Evolutionary conservation across 345 rosid genomes (phyloP), one percentile per base, ranked within the genome.

Genomic region (Heritiera fomes): DNA sequence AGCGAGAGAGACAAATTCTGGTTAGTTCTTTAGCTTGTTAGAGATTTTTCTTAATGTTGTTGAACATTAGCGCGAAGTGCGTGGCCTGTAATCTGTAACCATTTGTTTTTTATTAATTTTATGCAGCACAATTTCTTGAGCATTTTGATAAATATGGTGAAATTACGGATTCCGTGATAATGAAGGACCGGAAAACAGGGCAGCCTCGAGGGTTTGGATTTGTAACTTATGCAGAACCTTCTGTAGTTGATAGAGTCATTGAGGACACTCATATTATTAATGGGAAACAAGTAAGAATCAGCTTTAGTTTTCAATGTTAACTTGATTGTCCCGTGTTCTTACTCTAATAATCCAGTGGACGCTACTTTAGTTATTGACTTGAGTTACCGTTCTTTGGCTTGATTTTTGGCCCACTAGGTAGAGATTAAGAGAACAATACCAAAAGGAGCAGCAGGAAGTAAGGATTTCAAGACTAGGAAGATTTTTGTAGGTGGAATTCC

Each of bases 401-500:
- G 43, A 59, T 77, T 85, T 72, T 71, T 53, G 63, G 68, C 43
- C 34, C 45, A 47, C 34, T 63, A 96, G 99, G 99, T 96, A 43
- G 99, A 96, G 84, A 96, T 94, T 59, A 96, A 94, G 82, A 78
- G 95, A 82, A 94, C 98, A 0, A 96, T 96, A 68, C 98, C 99
- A 0, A 91, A 91, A 82, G 99, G 98, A 55, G 85, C 98, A 43
- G 84, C 86, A 60, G 90, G 89, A 50, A 87, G 97, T 11, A 90
- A 86, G 38, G 98, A 94, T 78, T 89, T 92, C 84, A 94, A 89
- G 86, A 96, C 99, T 1, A 96, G 87, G 91, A 96, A 94, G 88
- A 94, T 96, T 73, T 96, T 96, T 87, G 98, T 96, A 41, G 99
- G 98, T 75, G 99, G 99, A 52, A 90, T 96, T 77, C 99, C 99